A percentile compares a stretch with the other conserved stretches of the same genome.
These are phyloP conservation scores for Strobilomyces echinocephalus DNA, from an alignment of 768 basidiomycete genomes.

Conservation along the genomic window DNA sequence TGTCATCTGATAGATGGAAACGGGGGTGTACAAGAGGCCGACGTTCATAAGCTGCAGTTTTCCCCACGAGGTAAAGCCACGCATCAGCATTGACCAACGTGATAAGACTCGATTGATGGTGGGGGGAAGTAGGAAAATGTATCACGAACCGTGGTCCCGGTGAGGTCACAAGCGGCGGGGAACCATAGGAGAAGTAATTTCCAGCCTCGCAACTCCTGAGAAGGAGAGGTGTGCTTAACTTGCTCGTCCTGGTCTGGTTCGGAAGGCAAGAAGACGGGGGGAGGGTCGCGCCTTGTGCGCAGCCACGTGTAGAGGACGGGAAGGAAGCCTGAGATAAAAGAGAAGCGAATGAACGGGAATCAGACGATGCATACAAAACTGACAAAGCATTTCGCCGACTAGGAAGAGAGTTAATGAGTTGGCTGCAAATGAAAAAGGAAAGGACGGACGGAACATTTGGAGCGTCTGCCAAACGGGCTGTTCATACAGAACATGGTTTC, in stretches of 20 bases:
- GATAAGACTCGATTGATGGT: no score
- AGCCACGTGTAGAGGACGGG: slow-evolving; percentile 75
- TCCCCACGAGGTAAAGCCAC: slow-evolving; percentile 9
- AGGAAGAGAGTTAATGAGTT: slow-evolving; percentile 34
- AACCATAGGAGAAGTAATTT: slow-evolving; percentile 78
- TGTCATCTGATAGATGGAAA: slow-evolving; percentile 97
- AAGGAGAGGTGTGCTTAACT: slow-evolving; percentile 29
- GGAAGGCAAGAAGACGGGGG: slow-evolving; percentile 52
- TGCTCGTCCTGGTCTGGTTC: slow-evolving; percentile 44
- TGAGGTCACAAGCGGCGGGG: slow-evolving; percentile 85
- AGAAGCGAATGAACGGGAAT: slow-evolving; percentile 16
- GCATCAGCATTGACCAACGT: slow-evolving; percentile 16
- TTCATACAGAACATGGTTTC: slow-evolving; percentile 71
- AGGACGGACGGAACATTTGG: slow-evolving; percentile 77
- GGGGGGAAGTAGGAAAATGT: slow-evolving; percentile 11
- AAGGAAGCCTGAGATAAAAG: slow-evolving; percentile 61
- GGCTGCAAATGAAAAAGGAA: slow-evolving; percentile 11
- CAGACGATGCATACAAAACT: slow-evolving; percentile 32
- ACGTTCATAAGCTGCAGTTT: slow-evolving; percentile 77
- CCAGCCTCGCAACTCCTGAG: slow-evolving; percentile 58
- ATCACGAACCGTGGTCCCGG: slow-evolving; percentile 76
- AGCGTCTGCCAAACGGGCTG: slow-evolving; percentile 93
- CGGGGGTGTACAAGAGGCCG: slow-evolving; percentile 92
- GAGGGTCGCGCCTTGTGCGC: slow-evolving; percentile 39
- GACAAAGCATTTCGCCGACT: slow-evolving; percentile 95